Percentiles rank a stretch among this genome's conserved stretches.
These are phyloP conservation scores for Colletotrichum liriopes DNA, from an alignment of 2,329 filamentous ascomycete genomes.

Conservation along the genomic window DNA sequence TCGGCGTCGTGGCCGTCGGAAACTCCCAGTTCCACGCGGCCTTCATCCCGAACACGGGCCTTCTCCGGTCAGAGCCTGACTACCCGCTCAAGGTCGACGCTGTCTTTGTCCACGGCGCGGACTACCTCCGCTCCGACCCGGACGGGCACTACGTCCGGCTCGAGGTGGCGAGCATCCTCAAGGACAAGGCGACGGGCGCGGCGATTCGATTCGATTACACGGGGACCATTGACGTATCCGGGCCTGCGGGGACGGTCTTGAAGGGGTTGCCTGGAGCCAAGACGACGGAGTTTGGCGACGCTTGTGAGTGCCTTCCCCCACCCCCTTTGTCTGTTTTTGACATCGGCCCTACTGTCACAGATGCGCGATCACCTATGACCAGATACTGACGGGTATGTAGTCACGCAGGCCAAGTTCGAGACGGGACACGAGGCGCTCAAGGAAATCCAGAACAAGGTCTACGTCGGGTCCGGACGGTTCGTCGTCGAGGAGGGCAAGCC, in stretches of 20 bases:
- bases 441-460: constrained; percentile 56
- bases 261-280: constrained; percentile 53
- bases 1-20: constrained; percentile 49
- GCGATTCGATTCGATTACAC: constrained; percentile 56
- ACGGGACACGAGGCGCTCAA: constrained; percentile 54
- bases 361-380: background rate
- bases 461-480: constrained; percentile 59
- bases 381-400: constrained; percentile 42
- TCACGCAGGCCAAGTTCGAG: constrained; percentile 57
- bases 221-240: constrained; percentile 55
- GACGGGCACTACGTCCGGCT: constrained; percentile 55
- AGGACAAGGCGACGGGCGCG: constrained; percentile 51
- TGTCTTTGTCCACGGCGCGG: constrained; percentile 56
- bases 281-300: constrained; percentile 57
- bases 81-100: constrained; percentile 56
- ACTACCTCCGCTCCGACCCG: constrained; percentile 58
- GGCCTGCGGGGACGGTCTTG: constrained; percentile 53
- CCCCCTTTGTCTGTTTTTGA: background rate
- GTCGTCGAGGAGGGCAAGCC: constrained; percentile 53
- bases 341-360: too few relatives aligned
- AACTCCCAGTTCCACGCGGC: constrained; percentile 53
- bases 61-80: constrained; percentile 53
- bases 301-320: constrained; percentile 50
- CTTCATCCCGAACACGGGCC: constrained; percentile 50
- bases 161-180: constrained; percentile 55